Evolutionary conservation across 345 rosid genomes (phyloP).

Genomic region (Sonneratia caseolaris): DNA sequence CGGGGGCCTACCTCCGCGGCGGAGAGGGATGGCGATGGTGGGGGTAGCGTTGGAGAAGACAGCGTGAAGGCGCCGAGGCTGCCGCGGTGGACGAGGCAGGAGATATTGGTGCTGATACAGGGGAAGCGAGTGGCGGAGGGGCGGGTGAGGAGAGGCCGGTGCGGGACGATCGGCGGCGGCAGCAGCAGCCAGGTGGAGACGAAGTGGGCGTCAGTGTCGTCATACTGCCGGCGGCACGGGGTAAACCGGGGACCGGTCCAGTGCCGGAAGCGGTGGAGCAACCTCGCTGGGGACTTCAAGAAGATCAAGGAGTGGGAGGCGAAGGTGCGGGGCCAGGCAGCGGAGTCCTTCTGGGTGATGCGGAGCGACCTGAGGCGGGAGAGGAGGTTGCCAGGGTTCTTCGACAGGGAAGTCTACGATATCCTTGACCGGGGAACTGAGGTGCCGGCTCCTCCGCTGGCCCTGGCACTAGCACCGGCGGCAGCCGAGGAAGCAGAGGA

Average conservation of each 20-base stretch:
- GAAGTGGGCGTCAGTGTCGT: constrained; percentile 89
- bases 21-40: constrained; percentile 27
- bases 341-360: constrained; percentile 94
- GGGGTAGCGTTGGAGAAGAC: constrained; percentile 46
- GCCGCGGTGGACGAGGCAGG: constrained; percentile 98
- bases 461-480: constrained; percentile 13
- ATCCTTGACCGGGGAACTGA: constrained; percentile 53
- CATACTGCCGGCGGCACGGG: constrained; percentile 81
- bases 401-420: constrained; percentile 88
- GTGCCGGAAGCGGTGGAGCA: constrained; percentile 98
- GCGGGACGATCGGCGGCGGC: constrained; percentile 26
- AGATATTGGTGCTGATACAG: constrained; percentile 85
- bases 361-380: constrained; percentile 81
- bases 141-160: constrained; percentile 66
- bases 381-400: constrained; percentile 84
- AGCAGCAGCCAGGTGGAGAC: constrained; percentile 70
- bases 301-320: constrained; percentile 96
- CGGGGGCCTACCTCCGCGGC: constrained; percentile 11
- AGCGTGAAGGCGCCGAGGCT: constrained; percentile 58
- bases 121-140: constrained; percentile 93
- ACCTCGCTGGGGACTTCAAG: constrained; percentile 90
- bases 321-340: constrained; percentile 47
- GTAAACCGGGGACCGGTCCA: constrained; percentile 96
- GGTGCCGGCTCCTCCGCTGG: constrained; percentile 16
- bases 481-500: constrained; percentile 15